A percentile compares a stretch with the other conserved stretches of the same genome.
These are phyloP conservation scores for Camptophora hylomeconis DNA, from an alignment of 2,329 filamentous ascomycete genomes.

Conservation along the genomic window DNA sequence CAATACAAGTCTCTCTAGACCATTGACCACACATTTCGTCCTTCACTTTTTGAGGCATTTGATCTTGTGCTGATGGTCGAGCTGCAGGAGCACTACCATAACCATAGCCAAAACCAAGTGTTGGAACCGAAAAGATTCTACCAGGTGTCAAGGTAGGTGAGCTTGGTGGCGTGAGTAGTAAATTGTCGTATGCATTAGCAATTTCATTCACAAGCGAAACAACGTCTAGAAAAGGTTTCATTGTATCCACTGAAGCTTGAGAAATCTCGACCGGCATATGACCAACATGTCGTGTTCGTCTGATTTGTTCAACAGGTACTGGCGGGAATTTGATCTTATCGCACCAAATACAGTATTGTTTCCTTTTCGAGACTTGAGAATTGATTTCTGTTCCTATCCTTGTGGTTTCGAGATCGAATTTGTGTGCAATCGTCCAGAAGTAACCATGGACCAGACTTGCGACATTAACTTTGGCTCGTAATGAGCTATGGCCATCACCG, in stretches of 20 bases:
- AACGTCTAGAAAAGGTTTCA: slow-evolving; percentile 65
- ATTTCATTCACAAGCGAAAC: slow-evolving; percentile 61
- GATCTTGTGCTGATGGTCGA: slow-evolving; percentile 28
- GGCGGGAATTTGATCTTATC: slow-evolving; percentile 60
- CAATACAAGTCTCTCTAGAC: slow-evolving; percentile 62
- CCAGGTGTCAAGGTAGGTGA: slow-evolving; percentile 60
- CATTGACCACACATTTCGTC: slow-evolving; percentile 70
- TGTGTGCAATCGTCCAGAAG: slow-evolving; percentile 65
- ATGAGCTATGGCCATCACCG: slow-evolving; percentile 36
- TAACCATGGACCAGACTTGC: slow-evolving; percentile 83
- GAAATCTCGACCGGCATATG: slow-evolving; percentile 13
- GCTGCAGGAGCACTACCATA: slow-evolving; percentile 22
- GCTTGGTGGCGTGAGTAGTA: slow-evolving; percentile 48
- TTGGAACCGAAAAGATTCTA: slow-evolving; percentile 49
- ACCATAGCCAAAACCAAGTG: slow-evolving; percentile 39
- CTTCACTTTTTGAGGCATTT: slow-evolving; percentile 53
- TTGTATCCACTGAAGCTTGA: slow-evolving; percentile 43
- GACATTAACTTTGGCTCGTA: slow-evolving; percentile 61
- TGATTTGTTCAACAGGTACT: slow-evolving; percentile 47
- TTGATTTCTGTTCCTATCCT: slow-evolving; percentile 57
- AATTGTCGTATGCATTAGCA: slow-evolving; percentile 54
- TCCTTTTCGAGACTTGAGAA: slow-evolving; percentile 62
- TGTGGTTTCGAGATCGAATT: slow-evolving; percentile 62
- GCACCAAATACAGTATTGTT: slow-evolving; percentile 66
- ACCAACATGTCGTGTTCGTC: slow-evolving; percentile 29